Evolutionary conservation across 2,329 filamentous ascomycete species (phyloP).

Genomic region (Microdochium nivale): DNA sequence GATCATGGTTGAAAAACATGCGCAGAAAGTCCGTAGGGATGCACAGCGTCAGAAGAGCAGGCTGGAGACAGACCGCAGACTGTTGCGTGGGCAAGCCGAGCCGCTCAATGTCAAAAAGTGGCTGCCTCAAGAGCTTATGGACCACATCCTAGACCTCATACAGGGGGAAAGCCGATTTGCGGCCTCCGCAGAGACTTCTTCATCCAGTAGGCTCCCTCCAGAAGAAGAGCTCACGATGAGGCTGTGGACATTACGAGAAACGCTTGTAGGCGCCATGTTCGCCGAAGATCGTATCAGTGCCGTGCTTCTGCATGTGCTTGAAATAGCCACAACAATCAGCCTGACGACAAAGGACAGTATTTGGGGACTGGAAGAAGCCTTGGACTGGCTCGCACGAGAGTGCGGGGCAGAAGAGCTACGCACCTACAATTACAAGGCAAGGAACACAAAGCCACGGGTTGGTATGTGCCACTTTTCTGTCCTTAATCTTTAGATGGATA

Average conservation of each 20-base stretch:
- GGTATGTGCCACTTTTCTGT: conserved; percentile 13
- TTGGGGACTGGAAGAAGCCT: conserved; percentile 79
- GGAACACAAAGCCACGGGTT: conserved; percentile 24
- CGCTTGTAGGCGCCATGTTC: conserved; percentile 62
- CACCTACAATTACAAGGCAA: conserved; percentile 51
- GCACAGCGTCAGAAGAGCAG: conserved; percentile 66
- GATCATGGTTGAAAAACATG: conserved; percentile 75
- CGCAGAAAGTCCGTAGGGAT: conserved; percentile 70
- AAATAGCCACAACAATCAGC: conserved; percentile 55
- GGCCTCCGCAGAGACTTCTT: conserved; percentile 30
- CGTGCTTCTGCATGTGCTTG: conserved; percentile 57
- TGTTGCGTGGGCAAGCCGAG: conserved; percentile 73
- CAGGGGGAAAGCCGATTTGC: conserved; percentile 54
- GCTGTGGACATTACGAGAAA: conserved; percentile 77
- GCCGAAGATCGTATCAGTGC: conserved; percentile 52
- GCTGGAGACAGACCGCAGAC: conserved; percentile 75
- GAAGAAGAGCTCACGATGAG: conserved; percentile 75
- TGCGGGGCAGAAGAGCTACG: conserved; percentile 61
- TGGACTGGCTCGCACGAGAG: conserved; percentile 86
- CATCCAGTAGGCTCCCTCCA: conserved; percentile 43
- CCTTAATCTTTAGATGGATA: too few relatives aligned
- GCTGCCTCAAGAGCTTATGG: conserved; percentile 71
- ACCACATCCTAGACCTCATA: conserved; percentile 67
- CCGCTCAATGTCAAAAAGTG: conserved; percentile 65
- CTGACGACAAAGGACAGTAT: conserved; percentile 53